Percentiles rank a stretch among this genome's conserved stretches.
Evolutionary conservation across 108 stramenopile genomes (phyloP).

Genomic region (Skeletonema costatum): DNA sequence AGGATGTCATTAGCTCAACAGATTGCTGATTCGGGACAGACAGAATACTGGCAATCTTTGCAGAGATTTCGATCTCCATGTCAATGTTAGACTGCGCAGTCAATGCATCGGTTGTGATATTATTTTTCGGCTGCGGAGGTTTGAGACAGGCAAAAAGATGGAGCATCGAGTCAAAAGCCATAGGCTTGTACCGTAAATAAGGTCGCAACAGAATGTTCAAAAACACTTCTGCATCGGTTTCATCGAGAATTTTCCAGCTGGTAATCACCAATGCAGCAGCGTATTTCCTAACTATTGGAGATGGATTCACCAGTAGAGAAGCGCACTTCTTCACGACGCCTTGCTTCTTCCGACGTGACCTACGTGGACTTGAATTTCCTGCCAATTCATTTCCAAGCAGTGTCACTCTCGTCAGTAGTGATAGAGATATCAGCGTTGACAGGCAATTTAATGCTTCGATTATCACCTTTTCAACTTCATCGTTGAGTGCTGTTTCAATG

Average conservation of each 20-base stretch:
- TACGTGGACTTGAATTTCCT: constrained; percentile 11
- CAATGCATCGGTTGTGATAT: background rate
- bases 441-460: constrained; percentile 73
- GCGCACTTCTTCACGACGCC: constrained; percentile 75
- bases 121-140: constrained; percentile 11
- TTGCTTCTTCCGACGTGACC: constrained; percentile 32
- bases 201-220: constrained; percentile 60
- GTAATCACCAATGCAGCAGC: constrained; percentile 52
- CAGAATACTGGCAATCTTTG: constrained; percentile 25
- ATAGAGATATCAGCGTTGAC: constrained; percentile 58
- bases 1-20: constrained; percentile 15
- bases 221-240: constrained; percentile 72
- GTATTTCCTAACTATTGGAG: constrained; percentile 51
- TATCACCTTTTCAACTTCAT: constrained; percentile 87
- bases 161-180: constrained; percentile 27
- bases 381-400: constrained; percentile 50
- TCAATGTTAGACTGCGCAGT: background rate
- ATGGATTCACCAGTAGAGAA: constrained; percentile 76
- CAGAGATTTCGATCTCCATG: constrained; percentile 30
- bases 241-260: constrained; percentile 59
- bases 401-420: constrained; percentile 61
- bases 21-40: constrained; percentile 48
- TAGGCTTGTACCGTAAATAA: constrained; percentile 69
- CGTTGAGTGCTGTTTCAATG: constrained; percentile 91
- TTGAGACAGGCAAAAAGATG: constrained; percentile 35